These are phyloP conservation scores for Bassia scoparia DNA, from an alignment of 148 eudicot species.

Conservation along the genomic window DNA sequence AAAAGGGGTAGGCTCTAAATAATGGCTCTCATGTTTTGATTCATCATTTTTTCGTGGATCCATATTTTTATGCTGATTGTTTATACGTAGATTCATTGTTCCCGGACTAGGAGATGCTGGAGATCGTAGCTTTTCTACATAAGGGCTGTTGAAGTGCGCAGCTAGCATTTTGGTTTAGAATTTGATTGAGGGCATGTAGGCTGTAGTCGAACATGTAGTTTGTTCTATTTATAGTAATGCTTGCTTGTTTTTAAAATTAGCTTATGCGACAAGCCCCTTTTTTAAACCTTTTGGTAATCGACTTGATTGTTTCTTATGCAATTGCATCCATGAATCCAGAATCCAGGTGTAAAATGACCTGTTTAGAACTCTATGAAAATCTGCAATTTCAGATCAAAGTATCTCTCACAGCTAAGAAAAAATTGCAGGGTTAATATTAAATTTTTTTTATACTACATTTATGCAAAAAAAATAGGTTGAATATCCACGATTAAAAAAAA, in stretches of 20 bases:
- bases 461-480: no score
- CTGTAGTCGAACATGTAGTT: not conserved
- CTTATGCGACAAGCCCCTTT: not conserved
- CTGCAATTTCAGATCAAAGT: not conserved
- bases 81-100: conserved; percentile 60
- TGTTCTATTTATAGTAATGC: not conserved
- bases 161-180: not conserved
- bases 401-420: no score
- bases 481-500: no score
- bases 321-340: not conserved
- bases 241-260: not conserved
- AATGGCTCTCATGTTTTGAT: not conserved
- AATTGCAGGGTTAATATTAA: no score
- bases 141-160: not conserved
- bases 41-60: not conserved
- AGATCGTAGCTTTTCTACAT: conserved; percentile 84
- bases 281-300: no score
- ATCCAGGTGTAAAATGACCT: not conserved
- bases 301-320: not conserved
- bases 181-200: not conserved
- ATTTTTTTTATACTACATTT: no score
- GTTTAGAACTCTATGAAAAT: no score
- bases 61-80: not conserved
- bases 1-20: conserved; percentile 54
- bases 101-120: conserved; percentile 98